phyloP scores from a whole-genome alignment of 805 yeast species.

The Sugiyamaella americana region DNA sequence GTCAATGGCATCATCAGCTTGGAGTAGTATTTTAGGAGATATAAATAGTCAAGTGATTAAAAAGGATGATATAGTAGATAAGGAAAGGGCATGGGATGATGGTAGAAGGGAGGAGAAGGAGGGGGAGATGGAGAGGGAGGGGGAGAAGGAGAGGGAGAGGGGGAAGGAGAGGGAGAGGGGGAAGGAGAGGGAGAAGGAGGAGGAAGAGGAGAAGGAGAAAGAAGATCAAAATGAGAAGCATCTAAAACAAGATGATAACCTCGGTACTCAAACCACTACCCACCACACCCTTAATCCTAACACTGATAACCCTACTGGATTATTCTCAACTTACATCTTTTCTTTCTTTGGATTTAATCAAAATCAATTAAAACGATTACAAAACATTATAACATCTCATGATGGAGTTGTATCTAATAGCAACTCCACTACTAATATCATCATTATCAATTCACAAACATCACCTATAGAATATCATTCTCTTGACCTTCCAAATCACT shows the following conservation, averaged over 20 bases:
- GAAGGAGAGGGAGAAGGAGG: not conserved
- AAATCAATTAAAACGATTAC: conserved; percentile 36
- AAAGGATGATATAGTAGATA: not conserved
- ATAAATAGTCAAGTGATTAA: conserved; percentile 1
- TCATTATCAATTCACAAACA: conserved; percentile 26
- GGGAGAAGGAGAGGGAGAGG: not conserved
- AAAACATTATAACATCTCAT: conserved; percentile 41
- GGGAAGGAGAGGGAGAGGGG: conserved; percentile 9
- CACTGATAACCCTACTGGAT: conserved; percentile 8
- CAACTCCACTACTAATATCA: conserved; percentile 6
- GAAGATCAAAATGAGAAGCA: not conserved
- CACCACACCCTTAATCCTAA: not conserved
- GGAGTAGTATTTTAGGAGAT: conserved; percentile 14
- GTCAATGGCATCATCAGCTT: conserved; percentile 4
- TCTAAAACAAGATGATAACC: not conserved
- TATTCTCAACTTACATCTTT: conserved; percentile 43
- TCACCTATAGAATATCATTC: conserved; percentile 21
- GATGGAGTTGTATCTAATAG: conserved; percentile 35
- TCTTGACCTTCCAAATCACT: conserved; percentile 1
- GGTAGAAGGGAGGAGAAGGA: not conserved
- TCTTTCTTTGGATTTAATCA: conserved; percentile 38
- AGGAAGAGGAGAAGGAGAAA: not conserved
- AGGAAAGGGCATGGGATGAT: conserved; percentile 6
- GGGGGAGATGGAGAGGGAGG: not conserved
- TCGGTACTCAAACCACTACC: too few relatives aligned